phyloP scores from a whole-genome alignment of 441 rosid genomes.

The Erysimum pusillum region DNA sequence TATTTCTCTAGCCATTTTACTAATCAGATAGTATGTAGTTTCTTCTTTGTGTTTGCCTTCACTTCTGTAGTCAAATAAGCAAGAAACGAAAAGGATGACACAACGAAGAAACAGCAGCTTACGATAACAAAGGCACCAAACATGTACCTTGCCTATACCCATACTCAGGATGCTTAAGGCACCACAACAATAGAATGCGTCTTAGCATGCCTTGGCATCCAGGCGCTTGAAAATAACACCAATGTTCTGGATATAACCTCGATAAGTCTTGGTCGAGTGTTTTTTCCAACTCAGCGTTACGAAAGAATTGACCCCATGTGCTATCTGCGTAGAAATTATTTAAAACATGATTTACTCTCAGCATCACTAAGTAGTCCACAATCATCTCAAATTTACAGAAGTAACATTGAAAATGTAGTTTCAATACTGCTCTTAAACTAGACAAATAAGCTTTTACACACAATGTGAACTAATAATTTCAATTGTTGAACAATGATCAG shows the following conservation, averaged over 20 bases:
- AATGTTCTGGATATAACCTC: slow-evolving; percentile 85
- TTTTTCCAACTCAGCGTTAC: slow-evolving; percentile 83
- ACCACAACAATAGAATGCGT: slow-evolving; percentile 79
- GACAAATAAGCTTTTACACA: background rate
- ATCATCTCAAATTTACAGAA: background rate
- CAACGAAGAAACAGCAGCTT: background rate
- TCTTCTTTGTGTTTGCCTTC: background rate
- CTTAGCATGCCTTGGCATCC: slow-evolving; percentile 89
- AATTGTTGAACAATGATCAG: background rate
- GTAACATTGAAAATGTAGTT: background rate
- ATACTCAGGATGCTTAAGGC: slow-evolving; percentile 83
- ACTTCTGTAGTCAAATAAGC: background rate
- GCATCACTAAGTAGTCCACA: background rate
- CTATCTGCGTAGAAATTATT: slow-evolving; percentile 61
- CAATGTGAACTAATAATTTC: background rate
- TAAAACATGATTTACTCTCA: background rate
- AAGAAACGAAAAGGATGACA: background rate
- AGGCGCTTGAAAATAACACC: slow-evolving; percentile 81
- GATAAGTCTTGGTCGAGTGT: slow-evolving; percentile 86
- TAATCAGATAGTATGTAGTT: background rate
- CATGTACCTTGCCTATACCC: slow-evolving; percentile 80
- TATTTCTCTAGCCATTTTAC: background rate
- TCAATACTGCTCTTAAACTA: slow-evolving; percentile 9
- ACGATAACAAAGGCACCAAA: slow-evolving; percentile 1
- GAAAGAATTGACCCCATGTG: slow-evolving; percentile 85